Evolutionary conservation across 208 protist species (phyloP).

Genomic region (Acanthamoeba royreba): DNA sequence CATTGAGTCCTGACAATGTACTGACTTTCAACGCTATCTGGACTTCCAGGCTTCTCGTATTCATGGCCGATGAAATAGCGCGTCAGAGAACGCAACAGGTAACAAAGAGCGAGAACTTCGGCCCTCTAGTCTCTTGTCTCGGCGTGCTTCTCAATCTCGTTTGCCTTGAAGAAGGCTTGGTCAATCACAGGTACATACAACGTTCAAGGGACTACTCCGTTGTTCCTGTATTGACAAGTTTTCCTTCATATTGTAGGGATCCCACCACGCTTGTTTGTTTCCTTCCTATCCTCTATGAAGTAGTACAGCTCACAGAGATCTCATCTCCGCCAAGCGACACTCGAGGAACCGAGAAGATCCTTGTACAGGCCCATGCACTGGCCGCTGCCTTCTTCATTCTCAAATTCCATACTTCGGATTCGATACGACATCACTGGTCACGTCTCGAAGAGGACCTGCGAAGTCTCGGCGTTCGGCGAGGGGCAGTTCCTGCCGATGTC

Average conservation of each 20-base stretch:
- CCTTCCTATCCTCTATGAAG: neutral
- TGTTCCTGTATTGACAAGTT: neutral
- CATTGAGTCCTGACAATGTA: neutral
- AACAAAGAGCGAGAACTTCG: neutral
- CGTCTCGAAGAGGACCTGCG: neutral
- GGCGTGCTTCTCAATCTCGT: slow-evolving; percentile 15
- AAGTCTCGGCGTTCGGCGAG: neutral
- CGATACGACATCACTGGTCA: neutral
- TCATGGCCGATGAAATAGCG: neutral
- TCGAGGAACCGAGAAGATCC: neutral
- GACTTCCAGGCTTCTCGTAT: neutral
- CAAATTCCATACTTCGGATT: neutral
- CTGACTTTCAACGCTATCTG: neutral
- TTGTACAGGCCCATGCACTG: slow-evolving; percentile 12
- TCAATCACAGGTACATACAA: neutral
- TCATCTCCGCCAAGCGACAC: neutral
- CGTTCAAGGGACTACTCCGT: neutral
- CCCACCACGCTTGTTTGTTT: neutral
- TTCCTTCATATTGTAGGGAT: neutral
- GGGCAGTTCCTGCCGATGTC: neutral
- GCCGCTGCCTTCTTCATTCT: neutral
- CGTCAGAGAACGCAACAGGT: neutral
- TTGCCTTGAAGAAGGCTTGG: neutral
- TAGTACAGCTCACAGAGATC: neutral
- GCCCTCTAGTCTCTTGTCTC: neutral